Base-by-base conservation (phyloP, 805 yeast species). In the Lipomyces sp. region DNA sequence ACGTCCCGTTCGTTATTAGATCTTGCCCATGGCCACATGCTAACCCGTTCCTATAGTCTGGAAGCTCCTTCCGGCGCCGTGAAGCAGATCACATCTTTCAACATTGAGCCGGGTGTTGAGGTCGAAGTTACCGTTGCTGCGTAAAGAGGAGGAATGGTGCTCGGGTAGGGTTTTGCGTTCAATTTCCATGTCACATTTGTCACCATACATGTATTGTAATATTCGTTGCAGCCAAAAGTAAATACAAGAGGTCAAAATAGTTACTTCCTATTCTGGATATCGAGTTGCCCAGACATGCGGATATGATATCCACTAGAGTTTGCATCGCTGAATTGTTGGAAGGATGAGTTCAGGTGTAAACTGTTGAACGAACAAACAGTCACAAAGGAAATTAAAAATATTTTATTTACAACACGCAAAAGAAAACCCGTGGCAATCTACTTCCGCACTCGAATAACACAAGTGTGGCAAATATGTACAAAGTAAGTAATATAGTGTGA, bases 101-200 rank as follows among this genome's bases (percentile, higher is more conserved):
- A 97, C 85, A 89, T 94, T 82, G 97, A 92, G 87, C 97, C 98
- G 79, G 98, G 98, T 90, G 98, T 94, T 80, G 97, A 93, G 87
- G 95, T 94, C 60, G 73, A 70, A 67, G 65, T 72, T 67, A 72
- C 74, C 63, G 64, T 72, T 56, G 74, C 74, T 57, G 66, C 63
- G 37, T 71, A 64, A 69, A 60, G 62, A 3, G 15, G n/a, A 34
- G 56, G 55, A 55, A 39, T n/a, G 37, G 42, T 35, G 48, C 18
- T 33, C 56, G 60, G 45, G 32, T 57, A 34, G 39, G 56, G 30
- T 29, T 37, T 18, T 59, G 35, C 30, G 57, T 35, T 29, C 34
- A 13, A 34, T 35, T 63, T 37, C 51, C 35, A 48, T 63, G 7
- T 53, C 39, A 30, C 29, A 15, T 18, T 24, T 8, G 39, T 56